phyloP scores from a whole-genome alignment of 2,329 filamentous ascomycete genomes.

The Cladophialophora bantiana region DNA sequence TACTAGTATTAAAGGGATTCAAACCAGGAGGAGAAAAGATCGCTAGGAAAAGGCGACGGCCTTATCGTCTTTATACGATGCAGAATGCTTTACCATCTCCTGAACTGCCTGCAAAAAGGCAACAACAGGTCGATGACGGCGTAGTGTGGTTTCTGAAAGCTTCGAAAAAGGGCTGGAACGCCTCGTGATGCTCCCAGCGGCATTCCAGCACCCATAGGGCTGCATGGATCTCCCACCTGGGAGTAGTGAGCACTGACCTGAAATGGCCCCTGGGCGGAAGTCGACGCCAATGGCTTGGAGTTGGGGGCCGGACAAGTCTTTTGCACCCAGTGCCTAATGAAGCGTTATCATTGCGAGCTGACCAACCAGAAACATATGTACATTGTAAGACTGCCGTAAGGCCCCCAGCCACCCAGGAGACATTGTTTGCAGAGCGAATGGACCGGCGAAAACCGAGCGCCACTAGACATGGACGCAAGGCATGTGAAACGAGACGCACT shows the following conservation, averaged over 20 bases:
- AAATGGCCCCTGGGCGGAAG: not conserved
- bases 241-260: not conserved
- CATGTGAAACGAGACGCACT: not conserved
- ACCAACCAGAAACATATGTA: not conserved
- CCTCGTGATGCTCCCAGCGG: not conserved
- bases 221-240: not conserved
- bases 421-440: no score
- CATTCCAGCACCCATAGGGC: not conserved
- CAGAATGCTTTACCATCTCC: not conserved
- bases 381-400: not conserved
- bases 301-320: not conserved
- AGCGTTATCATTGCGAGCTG: not conserved
- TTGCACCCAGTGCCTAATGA: not conserved
- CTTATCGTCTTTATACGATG: not conserved
- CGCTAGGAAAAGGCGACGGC: not conserved
- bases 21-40: not conserved
- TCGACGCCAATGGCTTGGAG: not conserved
- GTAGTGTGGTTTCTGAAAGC: slow-evolving; percentile 4
- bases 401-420: not conserved
- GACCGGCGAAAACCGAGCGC: no score
- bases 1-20: not conserved
- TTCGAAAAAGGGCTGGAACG: slow-evolving; percentile 1
- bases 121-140: not conserved
- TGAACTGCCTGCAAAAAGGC: not conserved
- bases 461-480: no score